Evolutionary conservation across 768 basidiomycete species (phyloP), one percentile per base, ranked within the genome.

Genomic region (Kwoniella pini): DNA sequence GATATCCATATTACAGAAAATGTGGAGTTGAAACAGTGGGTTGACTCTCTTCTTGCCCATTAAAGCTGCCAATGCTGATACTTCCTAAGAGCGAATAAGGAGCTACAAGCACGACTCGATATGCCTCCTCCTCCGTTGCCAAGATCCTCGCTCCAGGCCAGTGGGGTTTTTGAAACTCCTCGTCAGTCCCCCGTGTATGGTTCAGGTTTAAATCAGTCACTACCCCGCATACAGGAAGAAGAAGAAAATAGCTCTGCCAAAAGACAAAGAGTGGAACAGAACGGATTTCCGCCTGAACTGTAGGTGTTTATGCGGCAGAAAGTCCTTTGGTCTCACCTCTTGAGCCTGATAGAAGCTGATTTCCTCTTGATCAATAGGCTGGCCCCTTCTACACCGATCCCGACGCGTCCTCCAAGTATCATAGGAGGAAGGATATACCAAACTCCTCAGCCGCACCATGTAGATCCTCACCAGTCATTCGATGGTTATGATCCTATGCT

Each of bases 1-100:
- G 46, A 58, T 19, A 21, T 39, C 11, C n/a, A 30, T 10, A 17
- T 45, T 13, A 30, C 42, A 12, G 54, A 55, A 33, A 45, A 45
- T 30, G 54, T 44, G 15, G 36, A 43, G 19, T 22, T 55, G 11
- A 55, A 55, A 22, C 1, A 26, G 54, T 55, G 11, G 4, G 54
- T 45, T 13, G 3, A 3, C 42, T 44, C n/a, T 15, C 15, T 42
- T 19, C 5, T 11, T 42, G 12, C 6, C 53, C 4, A 6, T 28
- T 15, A 39, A 39, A n/a, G 24, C n/a, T n/a, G n/a, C n/a, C n/a
- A 22, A 17, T 53, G 33, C 38, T 31, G 11, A 10, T 6, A 26
- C 33, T 26, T 22, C 2, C 27, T 28, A 19, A 22, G 55, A 15
- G 33, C 30, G 15, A 48, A 27, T 6, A 57, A 38, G 24, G 45